Percentiles rank a stretch among this genome's conserved stretches.
Conservation (phyloP, 129 eudicot genomes). For the Arctium minus region DNA sequence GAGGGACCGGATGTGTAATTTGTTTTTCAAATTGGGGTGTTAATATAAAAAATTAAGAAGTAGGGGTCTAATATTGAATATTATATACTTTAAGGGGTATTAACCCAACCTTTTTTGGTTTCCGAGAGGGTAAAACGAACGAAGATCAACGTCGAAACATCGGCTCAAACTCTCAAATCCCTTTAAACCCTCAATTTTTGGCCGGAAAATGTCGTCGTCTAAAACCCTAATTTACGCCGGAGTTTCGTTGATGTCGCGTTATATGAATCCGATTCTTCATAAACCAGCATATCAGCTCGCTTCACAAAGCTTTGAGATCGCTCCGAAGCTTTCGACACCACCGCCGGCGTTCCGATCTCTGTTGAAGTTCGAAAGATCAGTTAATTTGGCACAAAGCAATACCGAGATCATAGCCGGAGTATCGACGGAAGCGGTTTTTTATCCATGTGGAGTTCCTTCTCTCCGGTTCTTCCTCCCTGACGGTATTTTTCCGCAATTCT, state of each 20-base stretch:
- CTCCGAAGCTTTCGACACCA: constrained; percentile 19
- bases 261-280: neutral
- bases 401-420: constrained; percentile 15
- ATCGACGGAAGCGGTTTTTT: constrained; percentile 27
- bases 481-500: constrained; percentile 32
- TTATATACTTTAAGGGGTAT: too few species aligned
- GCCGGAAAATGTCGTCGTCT: constrained; percentile 17
- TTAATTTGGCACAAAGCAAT: constrained; percentile 29
- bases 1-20: too few species aligned
- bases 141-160: too few species aligned
- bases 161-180: too few species aligned
- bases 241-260: neutral
- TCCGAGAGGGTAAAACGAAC: too few species aligned
- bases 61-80: too few species aligned
- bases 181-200: neutral
- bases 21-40: too few species aligned
- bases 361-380: constrained; percentile 16
- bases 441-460: constrained; percentile 61
- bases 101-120: too few species aligned
- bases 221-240: constrained; percentile 59
- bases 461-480: constrained; percentile 55
- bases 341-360: constrained; percentile 18
- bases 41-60: too few species aligned
- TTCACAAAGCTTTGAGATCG: neutral
- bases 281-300: neutral